Evolutionary conservation across 208 protist species (phyloP), one percentile per base, ranked within the genome.

Genomic region (Leishmania mexicana): DNA sequence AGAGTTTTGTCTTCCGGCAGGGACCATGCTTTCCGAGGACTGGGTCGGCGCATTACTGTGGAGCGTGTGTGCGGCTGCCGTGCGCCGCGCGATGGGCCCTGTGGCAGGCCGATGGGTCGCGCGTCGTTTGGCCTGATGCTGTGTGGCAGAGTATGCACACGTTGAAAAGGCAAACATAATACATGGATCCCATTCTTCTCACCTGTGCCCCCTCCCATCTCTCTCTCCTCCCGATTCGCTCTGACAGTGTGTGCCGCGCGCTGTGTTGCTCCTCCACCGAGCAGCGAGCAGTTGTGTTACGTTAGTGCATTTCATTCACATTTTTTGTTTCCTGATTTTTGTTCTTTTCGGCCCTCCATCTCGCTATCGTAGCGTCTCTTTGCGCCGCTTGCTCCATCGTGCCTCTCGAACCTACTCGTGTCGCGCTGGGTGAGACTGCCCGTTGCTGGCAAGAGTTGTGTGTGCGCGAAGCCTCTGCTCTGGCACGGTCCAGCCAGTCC

Each of bases 221-320:
- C 40, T 47, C 3, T 72, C 24, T 73, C 15, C 28, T 15, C 5
- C 40, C 17, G 3, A 35, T 10, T 24, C 31, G 42, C 53, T 51
- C 21, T 28, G 42, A 3, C 2, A 45, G 68, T 73, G 15, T 73
- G 68, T 31, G 68, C 57, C 57, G 57, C 57, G 24, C 28, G 28
- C 57, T 79, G 42, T 68, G 54, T 60, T 35, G 68, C 70, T 79
- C 71, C 65, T 31, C 76, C 13, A 31, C 21, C 21, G 13, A 17
- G 35, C 64, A 70, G 64, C 57, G 57, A 24, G 57, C 57, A 45
- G 31, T 45, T 28, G 38, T 71, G 38, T 8, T 71, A 42, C 11
- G 0, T 3, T 40, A 57, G 47, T 35, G 47, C 47, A 17, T 31
- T 58, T 13, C 19, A 15, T 58, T 75, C 47, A 7, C 28, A 15